Evolutionary conservation across 2,329 filamentous ascomycete species (phyloP), one percentile per base, ranked within the genome.

Genomic region (Macroventuria anomochaeta): DNA sequence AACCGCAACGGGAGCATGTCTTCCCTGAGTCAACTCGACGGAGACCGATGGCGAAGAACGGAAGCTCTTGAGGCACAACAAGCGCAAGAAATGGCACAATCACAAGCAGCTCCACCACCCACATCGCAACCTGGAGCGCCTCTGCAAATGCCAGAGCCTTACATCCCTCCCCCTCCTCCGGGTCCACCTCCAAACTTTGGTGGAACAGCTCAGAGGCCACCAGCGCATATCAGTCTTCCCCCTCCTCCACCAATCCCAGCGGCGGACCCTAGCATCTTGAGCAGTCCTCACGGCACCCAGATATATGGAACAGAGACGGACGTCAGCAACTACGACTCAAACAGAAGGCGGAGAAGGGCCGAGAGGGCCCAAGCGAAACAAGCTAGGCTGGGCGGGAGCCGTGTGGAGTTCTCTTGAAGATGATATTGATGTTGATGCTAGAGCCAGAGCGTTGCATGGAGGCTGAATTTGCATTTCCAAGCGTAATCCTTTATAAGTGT

Each of bases 1-100:
- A 71, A 70, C 38, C 69, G 75, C 13, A 66, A 70, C 31, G 75
- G 74, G 46, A 76, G 74, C 53, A 70, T 77, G 57, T 76, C 75
- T 48, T 75, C 74, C 8, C 58, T 76, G 38, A 69, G 71, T 53
- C 64, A 68, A 54, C 33, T 64, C 11, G 72, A 70, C 26, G 69
- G 73, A 50, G 74, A 76, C 15, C 69, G 71, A 25, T 77, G 74
- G 74, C 70, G 75, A 33, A 67, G 75, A 33, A 74, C 68, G 3
- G 74, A 75, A 50, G 70, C 68, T 15, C 62, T 66, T 63, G 74
- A 76, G 58, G 64, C 70, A 34, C 64, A 67, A 20, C 70, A 75
- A 39, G 71, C 69, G 31, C 63, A 67, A 36, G 62, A 72, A 52
- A 66, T 66, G 61, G 60, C 53, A 41, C 67, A 71, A 29, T 48